Evolutionary conservation across 176 grass and related monocot species (phyloP).

Genomic region (Oryza australiensis): DNA sequence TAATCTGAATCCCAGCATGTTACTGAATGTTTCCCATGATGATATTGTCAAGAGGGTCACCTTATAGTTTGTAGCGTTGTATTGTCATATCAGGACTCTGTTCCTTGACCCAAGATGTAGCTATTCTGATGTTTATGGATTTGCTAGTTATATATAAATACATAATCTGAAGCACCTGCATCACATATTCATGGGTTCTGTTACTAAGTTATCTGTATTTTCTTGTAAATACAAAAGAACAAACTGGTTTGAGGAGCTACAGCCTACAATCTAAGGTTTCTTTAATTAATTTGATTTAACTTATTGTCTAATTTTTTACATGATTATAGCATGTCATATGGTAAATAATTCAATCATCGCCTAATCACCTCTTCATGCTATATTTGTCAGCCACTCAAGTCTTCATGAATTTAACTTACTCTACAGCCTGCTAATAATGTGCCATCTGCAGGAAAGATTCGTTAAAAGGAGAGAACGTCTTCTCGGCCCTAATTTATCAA

Average conservation of each 20-base stretch:
- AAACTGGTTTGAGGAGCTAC: constrained; percentile 16
- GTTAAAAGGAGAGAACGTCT: constrained; percentile 97
- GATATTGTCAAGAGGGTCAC: background rate
- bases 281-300: background rate
- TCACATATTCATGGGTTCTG: background rate
- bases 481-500: constrained; percentile 89
- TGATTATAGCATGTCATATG: background rate
- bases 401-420: constrained; percentile 15
- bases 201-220: background rate
- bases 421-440: constrained; percentile 19
- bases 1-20: no score
- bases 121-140: background rate
- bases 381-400: background rate
- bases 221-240: background rate
- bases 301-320: background rate
- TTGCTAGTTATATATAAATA: background rate
- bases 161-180: background rate
- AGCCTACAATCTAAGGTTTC: background rate
- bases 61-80: background rate
- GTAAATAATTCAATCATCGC: constrained; percentile 12
- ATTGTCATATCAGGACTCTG: background rate
- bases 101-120: constrained; percentile 1
- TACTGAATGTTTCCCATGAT: background rate
- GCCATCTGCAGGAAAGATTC: constrained; percentile 77
- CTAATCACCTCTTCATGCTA: background rate